These are phyloP conservation scores for Phytophthora sp. DNA, from an alignment of 352 stramenopile genomes.

Conservation along the genomic window DNA sequence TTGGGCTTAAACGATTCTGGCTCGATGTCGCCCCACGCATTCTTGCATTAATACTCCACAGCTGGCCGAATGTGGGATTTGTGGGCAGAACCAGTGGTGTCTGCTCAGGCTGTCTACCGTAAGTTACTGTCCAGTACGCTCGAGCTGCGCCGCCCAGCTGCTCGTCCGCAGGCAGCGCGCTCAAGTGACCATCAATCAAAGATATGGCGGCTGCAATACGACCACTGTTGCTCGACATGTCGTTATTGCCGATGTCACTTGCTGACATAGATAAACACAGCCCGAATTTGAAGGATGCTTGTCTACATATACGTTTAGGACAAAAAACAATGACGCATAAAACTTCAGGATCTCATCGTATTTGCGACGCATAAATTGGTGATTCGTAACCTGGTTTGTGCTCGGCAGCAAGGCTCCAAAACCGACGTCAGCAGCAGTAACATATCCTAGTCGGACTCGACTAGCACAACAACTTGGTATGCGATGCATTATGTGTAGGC, in stretches of 20 bases:
- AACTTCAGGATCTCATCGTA: too few relatives aligned
- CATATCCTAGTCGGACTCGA: too few relatives aligned
- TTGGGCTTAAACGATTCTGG: neutral
- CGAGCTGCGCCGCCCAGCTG: neutral
- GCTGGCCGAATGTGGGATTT: neutral
- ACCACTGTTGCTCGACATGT: neutral
- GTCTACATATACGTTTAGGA: too few relatives aligned
- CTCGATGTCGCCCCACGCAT: neutral
- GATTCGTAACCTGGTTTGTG: too few relatives aligned
- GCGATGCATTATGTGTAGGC: too few relatives aligned
- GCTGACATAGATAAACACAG: slow-evolving; percentile 3
- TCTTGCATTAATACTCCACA: neutral
- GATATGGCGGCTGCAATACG: neutral
- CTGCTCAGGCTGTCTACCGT: slow-evolving; percentile 1
- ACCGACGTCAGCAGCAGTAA: too few relatives aligned
- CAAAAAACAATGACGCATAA: too few relatives aligned
- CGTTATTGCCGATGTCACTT: neutral
- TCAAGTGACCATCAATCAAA: neutral
- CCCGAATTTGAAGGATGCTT: slow-evolving; percentile 3
- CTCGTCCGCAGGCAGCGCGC: neutral
- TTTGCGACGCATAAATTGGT: too few relatives aligned
- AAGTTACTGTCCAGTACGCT: slow-evolving; percentile 3
- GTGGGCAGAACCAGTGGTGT: neutral
- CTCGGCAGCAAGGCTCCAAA: too few relatives aligned
- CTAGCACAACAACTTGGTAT: too few relatives aligned